Conservation (phyloP, 2,329 filamentous ascomycete species). For the Aspergillus costaricaensis region DNA sequence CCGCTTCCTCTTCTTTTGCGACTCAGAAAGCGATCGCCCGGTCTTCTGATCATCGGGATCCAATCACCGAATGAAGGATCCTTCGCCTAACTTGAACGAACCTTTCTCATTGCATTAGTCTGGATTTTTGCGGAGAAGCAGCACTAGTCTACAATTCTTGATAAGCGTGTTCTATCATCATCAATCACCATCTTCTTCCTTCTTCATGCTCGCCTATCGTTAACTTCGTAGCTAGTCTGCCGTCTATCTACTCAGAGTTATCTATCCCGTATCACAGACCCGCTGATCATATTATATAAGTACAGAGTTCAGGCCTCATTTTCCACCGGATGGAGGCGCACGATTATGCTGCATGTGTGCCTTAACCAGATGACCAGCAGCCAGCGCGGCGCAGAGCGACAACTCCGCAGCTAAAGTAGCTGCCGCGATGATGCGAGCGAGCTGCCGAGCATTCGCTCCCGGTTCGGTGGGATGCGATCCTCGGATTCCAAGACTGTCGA, state of each 20-base stretch:
- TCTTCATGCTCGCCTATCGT: not conserved
- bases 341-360: constrained; percentile 98
- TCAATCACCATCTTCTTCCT: not conserved
- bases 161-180: not conserved
- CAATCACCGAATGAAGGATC: not conserved
- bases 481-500: constrained; percentile 90
- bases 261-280: constrained; percentile 11
- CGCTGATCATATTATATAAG: not conserved
- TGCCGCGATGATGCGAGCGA: constrained; percentile 86
- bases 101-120: not conserved
- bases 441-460: constrained; percentile 84
- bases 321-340: not conserved
- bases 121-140: not conserved
- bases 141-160: not conserved
- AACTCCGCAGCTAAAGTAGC: constrained; percentile 89
- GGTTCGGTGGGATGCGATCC: constrained; percentile 90
- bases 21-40: not conserved
- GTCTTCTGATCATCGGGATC: not conserved
- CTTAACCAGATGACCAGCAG: constrained; percentile 85
- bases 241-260: not conserved
- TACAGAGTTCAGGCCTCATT: not conserved
- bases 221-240: not conserved
- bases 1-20: not conserved
- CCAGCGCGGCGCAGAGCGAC: constrained; percentile 85
- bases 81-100: not conserved